Evolutionary conservation across 352 stramenopile species (phyloP).

Genomic region (Phytophthora sansomeana): DNA sequence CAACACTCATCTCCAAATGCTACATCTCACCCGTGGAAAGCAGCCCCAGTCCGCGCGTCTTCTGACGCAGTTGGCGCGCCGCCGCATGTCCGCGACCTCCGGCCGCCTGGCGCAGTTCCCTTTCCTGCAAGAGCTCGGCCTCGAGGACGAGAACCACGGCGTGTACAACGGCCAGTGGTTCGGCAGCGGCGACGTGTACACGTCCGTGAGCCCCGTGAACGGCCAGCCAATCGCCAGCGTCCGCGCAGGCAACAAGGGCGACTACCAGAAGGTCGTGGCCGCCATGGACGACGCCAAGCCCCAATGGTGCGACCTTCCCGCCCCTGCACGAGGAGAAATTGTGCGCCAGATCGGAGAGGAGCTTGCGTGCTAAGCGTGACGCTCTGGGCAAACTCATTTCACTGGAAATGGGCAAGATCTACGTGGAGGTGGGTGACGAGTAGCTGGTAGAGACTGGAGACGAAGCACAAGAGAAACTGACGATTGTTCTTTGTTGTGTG

Average conservation of each 20-base stretch:
- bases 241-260: conserved; percentile 74
- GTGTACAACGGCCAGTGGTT: conserved; percentile 92
- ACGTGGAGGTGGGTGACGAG: conserved; percentile 66
- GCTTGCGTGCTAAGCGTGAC: conserved; percentile 90
- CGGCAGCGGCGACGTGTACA: conserved; percentile 82
- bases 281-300: conserved; percentile 88
- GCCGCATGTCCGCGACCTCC: conserved; percentile 42
- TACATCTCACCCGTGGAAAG: conserved; percentile 30
- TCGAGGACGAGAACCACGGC: conserved; percentile 85
- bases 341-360: conserved; percentile 93
- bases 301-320: conserved; percentile 86
- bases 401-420: conserved; percentile 96
- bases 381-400: conserved; percentile 90
- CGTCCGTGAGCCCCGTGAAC: conserved; percentile 85
- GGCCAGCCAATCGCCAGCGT: conserved; percentile 88
- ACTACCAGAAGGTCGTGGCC: conserved; percentile 87
- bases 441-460: not conserved
- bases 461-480: conserved; percentile 3
- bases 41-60: conserved; percentile 16
- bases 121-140: conserved; percentile 83
- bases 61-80: conserved; percentile 30
- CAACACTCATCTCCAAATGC: conserved; percentile 23
- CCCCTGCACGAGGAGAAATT: conserved; percentile 91
- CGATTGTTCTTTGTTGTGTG: conserved; percentile 5
- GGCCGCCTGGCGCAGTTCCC: conserved; percentile 54